These are phyloP conservation scores for Colletotrichum musicola DNA, from an alignment of 2,329 filamentous ascomycete species.

Conservation along the genomic window DNA sequence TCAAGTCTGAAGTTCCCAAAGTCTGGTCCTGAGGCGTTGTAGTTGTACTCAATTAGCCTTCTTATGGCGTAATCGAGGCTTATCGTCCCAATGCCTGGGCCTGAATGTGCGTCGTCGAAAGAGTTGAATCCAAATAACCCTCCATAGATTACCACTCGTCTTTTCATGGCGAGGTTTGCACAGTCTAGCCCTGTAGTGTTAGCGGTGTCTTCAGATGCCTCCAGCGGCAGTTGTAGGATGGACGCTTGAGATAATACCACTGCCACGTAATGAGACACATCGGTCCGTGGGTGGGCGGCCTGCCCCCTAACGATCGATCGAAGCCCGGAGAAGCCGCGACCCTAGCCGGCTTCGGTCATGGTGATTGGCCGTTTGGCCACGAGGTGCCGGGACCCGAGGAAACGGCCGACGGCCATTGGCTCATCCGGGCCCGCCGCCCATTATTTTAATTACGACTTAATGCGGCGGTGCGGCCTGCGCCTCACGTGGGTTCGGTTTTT, in stretches of 20 bases:
- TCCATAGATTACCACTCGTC: too few species aligned
- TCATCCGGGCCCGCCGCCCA: background rate
- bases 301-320: slow-evolving; percentile 4
- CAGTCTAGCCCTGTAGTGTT: too few species aligned
- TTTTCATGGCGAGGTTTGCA: too few species aligned
- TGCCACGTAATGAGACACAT: too few species aligned
- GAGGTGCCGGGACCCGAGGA: slow-evolving; percentile 3
- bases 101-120: too few species aligned
- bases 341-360: background rate
- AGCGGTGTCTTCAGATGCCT: too few species aligned
- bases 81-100: too few species aligned
- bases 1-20: background rate
- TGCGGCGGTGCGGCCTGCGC: slow-evolving; percentile 26
- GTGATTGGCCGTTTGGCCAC: slow-evolving; percentile 1
- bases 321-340: slow-evolving; percentile 14
- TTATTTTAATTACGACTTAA: slow-evolving; percentile 4
- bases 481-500: slow-evolving; percentile 11
- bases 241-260: too few species aligned
- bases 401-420: slow-evolving; percentile 4
- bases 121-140: too few species aligned
- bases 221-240: too few species aligned
- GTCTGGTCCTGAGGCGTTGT: background rate
- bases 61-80: background rate
- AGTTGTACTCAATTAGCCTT: background rate
- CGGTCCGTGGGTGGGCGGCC: too few species aligned